These are phyloP conservation scores for Fusarium cicatricum DNA, from an alignment of 2,329 filamentous ascomycete species.

Conservation along the genomic window DNA sequence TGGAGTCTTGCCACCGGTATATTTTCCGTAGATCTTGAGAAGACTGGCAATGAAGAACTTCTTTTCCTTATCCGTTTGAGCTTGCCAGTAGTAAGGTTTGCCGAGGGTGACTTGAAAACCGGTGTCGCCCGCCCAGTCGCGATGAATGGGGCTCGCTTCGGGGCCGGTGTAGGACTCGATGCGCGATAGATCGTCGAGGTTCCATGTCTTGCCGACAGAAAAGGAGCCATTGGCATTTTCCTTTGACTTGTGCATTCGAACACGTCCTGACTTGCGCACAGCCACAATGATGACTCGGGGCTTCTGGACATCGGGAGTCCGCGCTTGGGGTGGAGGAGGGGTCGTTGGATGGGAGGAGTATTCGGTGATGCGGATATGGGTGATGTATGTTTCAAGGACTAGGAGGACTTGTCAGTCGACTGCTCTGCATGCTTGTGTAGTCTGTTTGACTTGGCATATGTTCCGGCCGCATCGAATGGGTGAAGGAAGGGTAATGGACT, in stretches of 20 bases:
- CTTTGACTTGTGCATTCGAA: constrained; percentile 95
- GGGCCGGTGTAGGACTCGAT: constrained; percentile 83
- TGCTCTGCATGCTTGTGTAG: background rate
- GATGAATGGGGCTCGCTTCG: constrained; percentile 62
- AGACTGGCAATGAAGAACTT: constrained; percentile 98
- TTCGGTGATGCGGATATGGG: constrained; percentile 91
- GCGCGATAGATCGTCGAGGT: constrained; percentile 84
- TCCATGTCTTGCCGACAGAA: constrained; percentile 98
- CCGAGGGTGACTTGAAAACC: constrained; percentile 90
- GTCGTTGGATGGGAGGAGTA: constrained; percentile 83
- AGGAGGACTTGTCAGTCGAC: constrained; percentile 9
- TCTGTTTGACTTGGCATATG: background rate
- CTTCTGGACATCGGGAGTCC: constrained; percentile 78
- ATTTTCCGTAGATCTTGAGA: constrained; percentile 96
- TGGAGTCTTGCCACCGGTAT: constrained; percentile 85
- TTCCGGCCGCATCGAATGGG: background rate
- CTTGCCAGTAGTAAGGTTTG: constrained; percentile 98
- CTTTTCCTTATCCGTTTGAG: constrained; percentile 93
- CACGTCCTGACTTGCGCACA: constrained; percentile 89
- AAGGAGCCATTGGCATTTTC: constrained; percentile 95
- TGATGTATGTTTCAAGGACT: constrained; percentile 89
- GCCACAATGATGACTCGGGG: constrained; percentile 90
- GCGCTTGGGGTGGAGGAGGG: constrained; percentile 83
- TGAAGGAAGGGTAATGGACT: background rate
- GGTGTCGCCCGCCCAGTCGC: constrained; percentile 81